These are phyloP conservation scores for Evansstolkia leycettana DNA, from an alignment of 495 filamentous ascomycete species.

Conservation along the genomic window DNA sequence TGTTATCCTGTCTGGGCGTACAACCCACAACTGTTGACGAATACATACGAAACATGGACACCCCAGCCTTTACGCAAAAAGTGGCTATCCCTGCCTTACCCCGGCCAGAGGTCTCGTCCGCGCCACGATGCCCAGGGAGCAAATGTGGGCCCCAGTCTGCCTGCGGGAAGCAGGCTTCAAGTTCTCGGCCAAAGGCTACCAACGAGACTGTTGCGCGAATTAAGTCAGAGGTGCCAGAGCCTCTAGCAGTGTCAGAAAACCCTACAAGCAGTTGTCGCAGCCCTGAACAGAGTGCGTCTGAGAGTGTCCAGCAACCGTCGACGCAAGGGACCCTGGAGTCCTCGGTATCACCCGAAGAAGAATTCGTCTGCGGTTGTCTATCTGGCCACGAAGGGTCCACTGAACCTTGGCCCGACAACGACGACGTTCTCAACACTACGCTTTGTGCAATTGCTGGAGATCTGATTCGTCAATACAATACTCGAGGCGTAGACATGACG, in stretches of 20 bases:
- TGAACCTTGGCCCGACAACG: conserved; percentile 10
- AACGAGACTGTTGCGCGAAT: too few species aligned
- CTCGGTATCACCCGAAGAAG: conserved; percentile 1
- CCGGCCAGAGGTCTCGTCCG: too few species aligned
- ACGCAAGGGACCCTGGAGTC: not conserved
- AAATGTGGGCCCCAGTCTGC: not conserved
- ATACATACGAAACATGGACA: conserved; percentile 15
- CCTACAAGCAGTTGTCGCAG: too few species aligned
- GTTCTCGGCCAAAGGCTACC: too few species aligned
- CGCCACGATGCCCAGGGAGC: not conserved
- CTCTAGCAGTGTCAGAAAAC: too few species aligned
- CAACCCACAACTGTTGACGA: conserved; percentile 14
- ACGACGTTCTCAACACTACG: conserved; percentile 25
- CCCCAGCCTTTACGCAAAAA: conserved; percentile 14
- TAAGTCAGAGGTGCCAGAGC: too few species aligned
- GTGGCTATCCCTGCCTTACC: conserved; percentile 22
- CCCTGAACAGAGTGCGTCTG: not conserved
- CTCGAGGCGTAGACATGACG: conserved; percentile 20
- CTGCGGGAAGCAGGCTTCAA: not conserved
- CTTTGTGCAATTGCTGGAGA: conserved; percentile 31
- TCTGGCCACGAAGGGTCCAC: conserved; percentile 3
- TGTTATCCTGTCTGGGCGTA: conserved; percentile 17
- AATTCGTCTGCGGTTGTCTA: conserved; percentile 19
- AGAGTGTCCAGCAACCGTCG: not conserved
- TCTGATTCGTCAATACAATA: conserved; percentile 28